Evolutionary conservation across 2,329 filamentous ascomycete species (phyloP).

Genomic region (Aquanectria penicillioides): DNA sequence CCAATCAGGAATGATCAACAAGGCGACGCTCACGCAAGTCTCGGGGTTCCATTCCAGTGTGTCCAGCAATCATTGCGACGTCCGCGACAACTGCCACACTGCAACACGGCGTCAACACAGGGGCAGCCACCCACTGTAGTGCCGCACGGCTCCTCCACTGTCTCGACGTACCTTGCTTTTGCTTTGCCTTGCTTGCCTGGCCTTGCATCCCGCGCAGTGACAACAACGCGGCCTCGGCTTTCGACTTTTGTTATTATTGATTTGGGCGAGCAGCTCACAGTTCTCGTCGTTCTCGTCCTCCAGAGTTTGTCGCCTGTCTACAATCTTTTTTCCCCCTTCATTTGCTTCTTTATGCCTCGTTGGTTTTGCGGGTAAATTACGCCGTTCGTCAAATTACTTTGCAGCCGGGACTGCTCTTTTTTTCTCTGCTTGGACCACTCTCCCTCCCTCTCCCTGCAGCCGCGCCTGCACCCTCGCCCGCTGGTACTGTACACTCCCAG

Average conservation of each 20-base stretch:
- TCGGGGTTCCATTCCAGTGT: slow-evolving; percentile 36
- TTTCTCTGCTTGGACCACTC: slow-evolving; percentile 36
- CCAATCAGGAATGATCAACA: slow-evolving; percentile 40
- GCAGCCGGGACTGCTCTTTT: slow-evolving; percentile 40
- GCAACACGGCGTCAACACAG: slow-evolving; percentile 28
- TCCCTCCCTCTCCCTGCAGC: slow-evolving; percentile 36
- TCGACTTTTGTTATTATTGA: slow-evolving; percentile 9
- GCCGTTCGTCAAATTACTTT: slow-evolving; percentile 28
- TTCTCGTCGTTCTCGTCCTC: not conserved
- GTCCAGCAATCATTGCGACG: slow-evolving; percentile 13
- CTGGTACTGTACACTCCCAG: slow-evolving; percentile 16
- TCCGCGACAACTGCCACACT: too few relatives aligned
- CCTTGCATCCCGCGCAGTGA: slow-evolving; percentile 25
- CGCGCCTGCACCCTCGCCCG: slow-evolving; percentile 36
- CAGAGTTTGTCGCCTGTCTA: not conserved
- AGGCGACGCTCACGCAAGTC: slow-evolving; percentile 35
- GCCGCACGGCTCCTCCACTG: slow-evolving; percentile 17
- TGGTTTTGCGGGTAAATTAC: slow-evolving; percentile 24
- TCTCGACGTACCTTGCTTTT: slow-evolving; percentile 18
- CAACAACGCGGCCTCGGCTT: slow-evolving; percentile 32
- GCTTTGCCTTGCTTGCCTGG: slow-evolving; percentile 19
- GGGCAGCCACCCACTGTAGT: slow-evolving; percentile 31
- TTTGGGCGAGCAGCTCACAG: not conserved
- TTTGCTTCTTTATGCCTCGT: slow-evolving; percentile 8
- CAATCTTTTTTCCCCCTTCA: not conserved